Percentiles rank a stretch among this genome's conserved stretches.
Conservation (phyloP, 257 asterid species). For the Ligustrum vulgare region DNA sequence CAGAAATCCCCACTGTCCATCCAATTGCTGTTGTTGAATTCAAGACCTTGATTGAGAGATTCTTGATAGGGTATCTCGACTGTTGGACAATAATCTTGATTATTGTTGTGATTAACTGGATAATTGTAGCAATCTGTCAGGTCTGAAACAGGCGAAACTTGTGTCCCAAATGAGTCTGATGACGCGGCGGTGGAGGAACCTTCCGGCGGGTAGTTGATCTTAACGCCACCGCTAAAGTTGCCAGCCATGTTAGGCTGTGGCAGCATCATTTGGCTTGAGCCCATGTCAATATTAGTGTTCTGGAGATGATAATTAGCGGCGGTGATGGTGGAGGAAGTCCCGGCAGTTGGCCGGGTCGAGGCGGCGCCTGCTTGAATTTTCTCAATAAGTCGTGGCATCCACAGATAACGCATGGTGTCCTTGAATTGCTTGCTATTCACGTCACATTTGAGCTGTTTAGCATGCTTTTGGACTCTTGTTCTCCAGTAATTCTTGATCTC, state of each 20-base stretch:
- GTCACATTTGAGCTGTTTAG: constrained; percentile 81
- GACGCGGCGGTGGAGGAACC: constrained; percentile 64
- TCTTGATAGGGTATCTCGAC: constrained; percentile 36
- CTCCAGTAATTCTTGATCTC: constrained; percentile 79
- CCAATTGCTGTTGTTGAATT: constrained; percentile 50
- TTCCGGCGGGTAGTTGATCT: constrained; percentile 39
- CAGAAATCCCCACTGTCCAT: constrained; percentile 68
- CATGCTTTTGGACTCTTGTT: constrained; percentile 82
- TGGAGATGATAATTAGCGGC: constrained; percentile 1
- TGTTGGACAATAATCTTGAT: constrained; percentile 40
- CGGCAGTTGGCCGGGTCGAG: neutral
- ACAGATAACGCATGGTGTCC: constrained; percentile 74
- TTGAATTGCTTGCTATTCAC: constrained; percentile 72
- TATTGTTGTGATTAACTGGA: constrained; percentile 28
- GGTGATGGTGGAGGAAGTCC: constrained; percentile 1
- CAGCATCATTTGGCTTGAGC: constrained; percentile 16
- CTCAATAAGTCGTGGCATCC: constrained; percentile 82
- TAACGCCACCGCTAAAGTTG: constrained; percentile 6
- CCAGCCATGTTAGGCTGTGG: constrained; percentile 11
- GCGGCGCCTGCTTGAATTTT: constrained; percentile 55
- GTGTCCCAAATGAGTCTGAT: constrained; percentile 64
- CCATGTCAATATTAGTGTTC: constrained; percentile 13
- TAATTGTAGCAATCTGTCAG: constrained; percentile 61
- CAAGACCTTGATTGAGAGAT: constrained; percentile 45
- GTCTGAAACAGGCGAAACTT: constrained; percentile 59